Evolutionary conservation across 2,329 filamentous ascomycete species (phyloP).

Genomic region (Penicillium expansum): DNA sequence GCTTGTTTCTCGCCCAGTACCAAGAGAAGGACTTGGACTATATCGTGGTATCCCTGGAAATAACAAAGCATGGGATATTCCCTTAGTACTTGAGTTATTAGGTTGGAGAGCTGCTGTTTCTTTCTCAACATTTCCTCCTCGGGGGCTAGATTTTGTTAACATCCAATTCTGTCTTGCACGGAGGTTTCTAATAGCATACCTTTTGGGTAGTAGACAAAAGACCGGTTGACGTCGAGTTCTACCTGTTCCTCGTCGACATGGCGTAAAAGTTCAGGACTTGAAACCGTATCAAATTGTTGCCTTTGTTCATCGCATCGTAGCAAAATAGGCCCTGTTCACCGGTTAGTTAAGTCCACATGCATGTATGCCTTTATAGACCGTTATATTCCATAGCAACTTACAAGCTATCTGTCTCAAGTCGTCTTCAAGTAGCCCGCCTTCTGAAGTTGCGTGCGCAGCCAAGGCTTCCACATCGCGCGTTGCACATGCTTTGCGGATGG

Average conservation of each 20-base stretch:
- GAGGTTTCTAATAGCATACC: conserved; percentile 51
- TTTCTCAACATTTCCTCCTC: conserved; percentile 66
- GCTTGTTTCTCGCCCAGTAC: conserved; percentile 68
- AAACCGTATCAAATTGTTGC: conserved; percentile 18
- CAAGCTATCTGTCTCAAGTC: conserved; percentile 70
- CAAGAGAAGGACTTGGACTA: conserved; percentile 89
- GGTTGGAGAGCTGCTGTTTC: conserved; percentile 71
- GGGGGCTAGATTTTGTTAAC: conserved; percentile 54
- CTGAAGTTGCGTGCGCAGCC: conserved; percentile 57
- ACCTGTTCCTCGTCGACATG: conserved; percentile 92
- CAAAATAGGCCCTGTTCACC: conserved; percentile 48
- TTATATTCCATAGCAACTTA: conserved; percentile 58
- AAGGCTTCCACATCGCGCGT: conserved; percentile 57
- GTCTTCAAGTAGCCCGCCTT: conserved; percentile 67
- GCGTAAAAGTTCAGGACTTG: conserved; percentile 64
- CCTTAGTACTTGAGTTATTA: conserved; percentile 80
- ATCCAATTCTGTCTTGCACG: background rate
- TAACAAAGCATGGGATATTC: conserved; percentile 82
- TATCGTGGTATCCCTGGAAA: conserved; percentile 98
- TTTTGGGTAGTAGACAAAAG: conserved; percentile 94
- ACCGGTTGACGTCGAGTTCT: conserved; percentile 83
- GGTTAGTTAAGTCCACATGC: conserved; percentile 13
- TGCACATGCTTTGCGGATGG: conserved; percentile 60
- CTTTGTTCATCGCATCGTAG: conserved; percentile 39
- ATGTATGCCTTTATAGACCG: background rate